Conservation (phyloP, 345 rosid species). For the Barbarea vulgaris region DNA sequence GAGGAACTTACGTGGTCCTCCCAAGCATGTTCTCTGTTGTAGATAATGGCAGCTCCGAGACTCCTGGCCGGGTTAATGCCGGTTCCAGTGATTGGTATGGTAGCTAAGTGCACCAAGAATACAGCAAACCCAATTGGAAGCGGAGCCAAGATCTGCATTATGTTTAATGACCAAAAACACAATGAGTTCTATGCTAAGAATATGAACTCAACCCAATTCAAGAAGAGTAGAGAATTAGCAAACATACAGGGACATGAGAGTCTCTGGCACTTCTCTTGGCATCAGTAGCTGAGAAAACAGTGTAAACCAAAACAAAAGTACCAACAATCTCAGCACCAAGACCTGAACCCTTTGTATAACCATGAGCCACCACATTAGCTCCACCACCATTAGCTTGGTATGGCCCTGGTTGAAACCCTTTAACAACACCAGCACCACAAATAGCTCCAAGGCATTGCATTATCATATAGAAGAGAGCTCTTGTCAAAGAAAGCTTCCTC, state of each 20-base stretch:
- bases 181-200: neutral
- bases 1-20: slow-evolving; percentile 51
- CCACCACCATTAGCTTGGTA: slow-evolving; percentile 54
- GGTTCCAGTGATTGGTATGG: slow-evolving; percentile 72
- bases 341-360: slow-evolving; percentile 69
- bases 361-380: slow-evolving; percentile 57
- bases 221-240: neutral
- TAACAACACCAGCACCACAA: slow-evolving; percentile 76
- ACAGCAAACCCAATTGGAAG: slow-evolving; percentile 78
- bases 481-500: slow-evolving; percentile 67
- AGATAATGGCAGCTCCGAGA: slow-evolving; percentile 74
- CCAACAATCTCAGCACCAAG: slow-evolving; percentile 78
- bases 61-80: slow-evolving; percentile 80
- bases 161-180: neutral
- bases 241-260: slow-evolving; percentile 74
- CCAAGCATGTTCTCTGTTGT: slow-evolving; percentile 56
- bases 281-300: slow-evolving; percentile 79
- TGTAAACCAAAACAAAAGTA: slow-evolving; percentile 71
- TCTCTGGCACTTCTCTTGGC: slow-evolving; percentile 82
- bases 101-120: slow-evolving; percentile 73
- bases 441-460: slow-evolving; percentile 80
- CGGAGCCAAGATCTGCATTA: slow-evolving; percentile 64
- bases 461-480: slow-evolving; percentile 63
- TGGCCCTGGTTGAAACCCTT: slow-evolving; percentile 49
- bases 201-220: neutral